These are phyloP conservation scores for Aegilops bicornis DNA, from an alignment of 176 grass and related monocot genomes.

Conservation along the genomic window DNA sequence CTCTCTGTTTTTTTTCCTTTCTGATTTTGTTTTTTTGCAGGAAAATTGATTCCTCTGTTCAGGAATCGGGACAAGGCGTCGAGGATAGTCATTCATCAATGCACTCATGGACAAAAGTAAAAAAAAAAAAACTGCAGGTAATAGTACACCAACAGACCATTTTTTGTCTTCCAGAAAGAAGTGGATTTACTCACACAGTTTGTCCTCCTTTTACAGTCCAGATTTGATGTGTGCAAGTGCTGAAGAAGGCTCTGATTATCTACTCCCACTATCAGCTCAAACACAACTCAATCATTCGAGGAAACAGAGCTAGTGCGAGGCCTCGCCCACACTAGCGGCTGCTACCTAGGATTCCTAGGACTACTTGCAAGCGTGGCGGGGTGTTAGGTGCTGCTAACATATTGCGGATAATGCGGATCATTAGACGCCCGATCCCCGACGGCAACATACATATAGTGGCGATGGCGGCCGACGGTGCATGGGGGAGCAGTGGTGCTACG, in stretches of 20 bases:
- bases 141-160: too few species aligned
- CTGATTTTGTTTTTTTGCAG: too few species aligned
- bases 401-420: not conserved
- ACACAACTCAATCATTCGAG: not conserved
- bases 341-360: too few species aligned
- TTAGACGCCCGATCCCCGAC: conserved; percentile 13
- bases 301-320: not conserved
- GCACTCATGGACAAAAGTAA: not conserved
- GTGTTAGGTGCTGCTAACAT: not conserved
- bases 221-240: not conserved
- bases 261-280: not conserved
- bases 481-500: not conserved
- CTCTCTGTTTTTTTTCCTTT: not conserved
- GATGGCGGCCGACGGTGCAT: conserved; percentile 2
- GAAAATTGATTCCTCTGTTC: not conserved
- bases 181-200: not conserved
- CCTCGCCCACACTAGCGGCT: not conserved
- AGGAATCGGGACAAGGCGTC: not conserved
- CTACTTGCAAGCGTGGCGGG: not conserved
- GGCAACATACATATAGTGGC: not conserved
- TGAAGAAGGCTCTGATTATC: not conserved
- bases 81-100: not conserved
- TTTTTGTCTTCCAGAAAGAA: not conserved
- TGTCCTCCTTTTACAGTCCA: too few species aligned
- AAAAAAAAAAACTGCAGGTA: not conserved